Base-by-base conservation (phyloP, 345 rosid species). In the Barbarea vulgaris region DNA sequence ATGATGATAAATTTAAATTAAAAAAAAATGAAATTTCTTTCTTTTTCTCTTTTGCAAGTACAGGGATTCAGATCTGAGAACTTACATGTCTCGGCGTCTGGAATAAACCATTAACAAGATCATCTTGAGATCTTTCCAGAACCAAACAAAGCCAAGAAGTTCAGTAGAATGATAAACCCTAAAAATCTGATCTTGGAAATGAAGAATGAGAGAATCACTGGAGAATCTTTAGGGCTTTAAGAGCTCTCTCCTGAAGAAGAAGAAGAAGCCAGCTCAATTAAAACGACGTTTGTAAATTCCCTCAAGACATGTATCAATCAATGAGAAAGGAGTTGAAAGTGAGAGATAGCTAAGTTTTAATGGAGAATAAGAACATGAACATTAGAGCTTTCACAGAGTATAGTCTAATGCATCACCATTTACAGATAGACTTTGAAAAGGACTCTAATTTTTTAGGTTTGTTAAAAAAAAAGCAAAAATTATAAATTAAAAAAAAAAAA, bases 61-160 rank as follows among this genome's bases (percentile, higher is more conserved):
- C 80, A 63, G 56, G 22, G 76, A 87, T 82, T 82, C 80, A 87
- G 96, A 92, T 87, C 92, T 85, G 88, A 69, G 83, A 84, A 81
- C 96, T 84, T 75, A 89, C 87, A 70, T 65, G 70, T 82, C 84
- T 83, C 79, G 65, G 75, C 81, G 59, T 64, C 85, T 66, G 58
- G 63, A 72, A 64, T 51, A 64, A 64, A 57, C 76, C 66, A 56
- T 59, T 44, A 73, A 58, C 55, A 73, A 67, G 81, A 77, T 80
- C 36, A 75, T 80, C 28, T 77, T 70, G 61, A 37, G 21, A 19
- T 30, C 53, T 19, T 11, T 30, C 66, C 25, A 66, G 71, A 83
- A 71, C 62, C 44, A 76, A 82, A 46, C 21, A 58, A 86, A 18
- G 61, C 76, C 81, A 78, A 69, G 37, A 65, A 47, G 72, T 62